Base-by-base conservation (phyloP, 208 protist genomes). In the Crithidia expoeki region DNA sequence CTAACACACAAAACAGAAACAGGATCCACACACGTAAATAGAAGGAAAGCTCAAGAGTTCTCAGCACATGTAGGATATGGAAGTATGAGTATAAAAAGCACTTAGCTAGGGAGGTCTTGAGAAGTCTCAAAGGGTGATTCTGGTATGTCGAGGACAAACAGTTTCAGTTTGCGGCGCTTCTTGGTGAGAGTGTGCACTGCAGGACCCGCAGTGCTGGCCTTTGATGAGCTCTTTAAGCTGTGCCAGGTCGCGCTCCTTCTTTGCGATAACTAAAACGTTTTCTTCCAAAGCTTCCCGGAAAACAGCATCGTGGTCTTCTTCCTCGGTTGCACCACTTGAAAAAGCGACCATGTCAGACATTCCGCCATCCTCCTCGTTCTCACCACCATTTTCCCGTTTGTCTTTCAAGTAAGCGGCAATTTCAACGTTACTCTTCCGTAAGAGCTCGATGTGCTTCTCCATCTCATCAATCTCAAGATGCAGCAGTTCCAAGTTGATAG, bases 361-460 rank as follows among this genome's bases (percentile, higher is more conserved):
- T 25, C 63, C 71, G 12, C 63, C 47, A 32, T 47, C 63, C 5
- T 58, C 71, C 27, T 76, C 71, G 27, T 65, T 36, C 28, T 59
- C 47, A 6, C 16, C 60, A 16, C 57, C 33, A 9, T 59, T 66
- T 32, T 71, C 32, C 14, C 58, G 23, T 25, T 66, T 46, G 23
- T 71, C 56, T 17, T n/a, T 64, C 42, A 76, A 49, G 27, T 76
- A 76, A 14, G 55, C 46, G 33, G 63, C 71, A 62, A 95, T 92
- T 50, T 89, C 80, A 21, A 57, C 56, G 57, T 93, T 95, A 51
- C 86, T 93, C 40, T 84, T 59, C 23, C 74, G 68, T 12, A 95
- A 69, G 34, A 85, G 85, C 27, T 85, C 63, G 57, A 93, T 85
- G 52, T 85, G 63, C 14, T 50, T 72, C 46, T 84, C 63, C 4